Conservation (phyloP, 148 eudicot genomes). For the Bassia scoparia region DNA sequence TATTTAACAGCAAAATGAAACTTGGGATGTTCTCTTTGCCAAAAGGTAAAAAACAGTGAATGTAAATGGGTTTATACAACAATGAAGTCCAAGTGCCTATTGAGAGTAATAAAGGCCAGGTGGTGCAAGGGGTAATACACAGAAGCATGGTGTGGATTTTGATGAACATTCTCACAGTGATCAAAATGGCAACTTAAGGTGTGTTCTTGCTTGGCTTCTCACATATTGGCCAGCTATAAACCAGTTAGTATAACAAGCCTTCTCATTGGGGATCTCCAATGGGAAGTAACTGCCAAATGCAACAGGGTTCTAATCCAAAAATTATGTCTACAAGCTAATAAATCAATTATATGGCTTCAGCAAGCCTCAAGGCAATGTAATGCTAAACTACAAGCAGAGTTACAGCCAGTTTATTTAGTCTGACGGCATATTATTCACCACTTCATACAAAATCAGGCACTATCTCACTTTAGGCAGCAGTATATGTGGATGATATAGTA, state of each 20-base stretch:
- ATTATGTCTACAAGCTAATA: neutral
- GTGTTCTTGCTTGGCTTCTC: too few species aligned
- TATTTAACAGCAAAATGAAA: neutral
- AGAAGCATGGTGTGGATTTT: too few species aligned
- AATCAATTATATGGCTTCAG: neutral
- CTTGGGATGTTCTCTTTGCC: neutral
- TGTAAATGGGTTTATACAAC: neutral
- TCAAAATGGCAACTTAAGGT: too few species aligned
- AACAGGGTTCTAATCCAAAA: neutral
- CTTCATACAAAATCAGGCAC: neutral
- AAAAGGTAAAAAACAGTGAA: neutral
- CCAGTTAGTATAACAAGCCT: neutral
- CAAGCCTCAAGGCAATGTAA: neutral
- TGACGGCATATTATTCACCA: neutral
- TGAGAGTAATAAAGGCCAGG: neutral
- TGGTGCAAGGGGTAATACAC: neutral
- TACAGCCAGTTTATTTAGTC: neutral
- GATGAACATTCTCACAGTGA: too few species aligned
- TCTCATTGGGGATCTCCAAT: too few species aligned
- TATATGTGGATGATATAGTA: neutral
- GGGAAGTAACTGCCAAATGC: too few species aligned
- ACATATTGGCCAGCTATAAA: neutral
- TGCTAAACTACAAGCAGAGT: neutral
- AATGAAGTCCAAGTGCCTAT: neutral
- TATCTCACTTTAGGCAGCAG: neutral